These are phyloP conservation scores for Viola odorata DNA, from an alignment of 345 rosid genomes.

Conservation along the genomic window DNA sequence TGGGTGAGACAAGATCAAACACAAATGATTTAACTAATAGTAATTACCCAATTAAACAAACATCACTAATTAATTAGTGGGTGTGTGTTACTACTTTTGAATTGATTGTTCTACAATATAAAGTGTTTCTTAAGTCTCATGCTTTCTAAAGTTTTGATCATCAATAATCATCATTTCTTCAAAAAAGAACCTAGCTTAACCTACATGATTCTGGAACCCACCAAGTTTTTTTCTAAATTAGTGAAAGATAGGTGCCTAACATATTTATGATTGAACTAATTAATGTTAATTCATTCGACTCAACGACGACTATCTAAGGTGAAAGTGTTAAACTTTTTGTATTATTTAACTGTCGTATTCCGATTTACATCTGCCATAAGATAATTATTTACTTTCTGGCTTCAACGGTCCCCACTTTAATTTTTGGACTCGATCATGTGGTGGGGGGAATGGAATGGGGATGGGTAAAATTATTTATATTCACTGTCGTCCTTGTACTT, in stretches of 20 bases:
- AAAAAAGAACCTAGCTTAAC: neutral
- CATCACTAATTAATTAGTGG: conserved; percentile 19
- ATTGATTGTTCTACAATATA: conserved; percentile 12
- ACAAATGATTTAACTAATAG: conserved; percentile 5
- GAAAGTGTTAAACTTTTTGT: too few species aligned
- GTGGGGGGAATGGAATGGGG: neutral
- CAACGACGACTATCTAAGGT: too few species aligned
- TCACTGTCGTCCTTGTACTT: neutral
- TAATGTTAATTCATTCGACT: neutral
- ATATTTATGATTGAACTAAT: neutral
- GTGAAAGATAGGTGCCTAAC: neutral
- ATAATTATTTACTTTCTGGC: neutral
- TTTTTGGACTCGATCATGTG: neutral
- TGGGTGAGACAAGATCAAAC: too few species aligned
- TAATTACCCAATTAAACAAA: conserved; percentile 10
- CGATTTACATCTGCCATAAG: too few species aligned
- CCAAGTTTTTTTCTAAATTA: neutral
- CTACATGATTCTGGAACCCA: neutral
- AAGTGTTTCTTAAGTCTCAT: conserved; percentile 27
- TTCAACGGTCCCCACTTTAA: neutral
- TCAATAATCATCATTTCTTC: conserved; percentile 3
- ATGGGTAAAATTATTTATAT: neutral
- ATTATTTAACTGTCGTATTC: too few species aligned
- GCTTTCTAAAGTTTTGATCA: neutral
- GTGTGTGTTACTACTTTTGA: conserved; percentile 20